Base-by-base conservation (phyloP, 2,329 filamentous ascomycete species). In the Penicillium thymicola region DNA sequence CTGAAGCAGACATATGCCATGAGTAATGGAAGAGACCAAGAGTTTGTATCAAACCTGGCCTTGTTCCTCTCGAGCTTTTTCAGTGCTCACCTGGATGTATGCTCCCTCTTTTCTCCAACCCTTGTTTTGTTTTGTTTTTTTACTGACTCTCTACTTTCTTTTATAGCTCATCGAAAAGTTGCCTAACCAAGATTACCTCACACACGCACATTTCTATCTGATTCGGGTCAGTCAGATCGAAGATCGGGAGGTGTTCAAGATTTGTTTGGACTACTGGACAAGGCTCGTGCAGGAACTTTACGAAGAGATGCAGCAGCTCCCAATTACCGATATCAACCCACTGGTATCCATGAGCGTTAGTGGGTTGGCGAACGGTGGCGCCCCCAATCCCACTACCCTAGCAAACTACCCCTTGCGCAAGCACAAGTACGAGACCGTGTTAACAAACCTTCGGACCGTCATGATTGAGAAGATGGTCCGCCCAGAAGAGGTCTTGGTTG, bases 401-500 rank as follows among this genome's bases (percentile, higher is more conserved):
- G 88, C 87, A 67, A 96, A 92, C 75, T 96, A 96, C 70, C 92
- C 93, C 13, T 84, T 99, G 43, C 88, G 95, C 59, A 99, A 99
- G 80, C 93, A 99, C 82, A 97, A 97, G 78, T 99, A 97, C 76
- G 88, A 88, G 63, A 92, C 97, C 71, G 89, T 99, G 21, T 80
- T 99, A 48, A 93, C 93, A 10, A 97, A 96, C 73, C 82, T 99
- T 55, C 88, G 94, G 64, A 89, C 93, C 25, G 94, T 99, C 63
- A 99, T 99, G 94, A 97, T 99, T 60, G 94, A 99, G 79, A 97
- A 97, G 82, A 99, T 99, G 94, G 94, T 99, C 32, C 86, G 92
- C 42, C 94, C 94, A 0, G 94, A 99, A 77, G 95, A 99, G 77
- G 95, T 99, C 9, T 76, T 99, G 66, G 95, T 99, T 69, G 94